Conservation (phyloP, 139 green algal species). For the Raphidocelis subcapitata region DNA sequence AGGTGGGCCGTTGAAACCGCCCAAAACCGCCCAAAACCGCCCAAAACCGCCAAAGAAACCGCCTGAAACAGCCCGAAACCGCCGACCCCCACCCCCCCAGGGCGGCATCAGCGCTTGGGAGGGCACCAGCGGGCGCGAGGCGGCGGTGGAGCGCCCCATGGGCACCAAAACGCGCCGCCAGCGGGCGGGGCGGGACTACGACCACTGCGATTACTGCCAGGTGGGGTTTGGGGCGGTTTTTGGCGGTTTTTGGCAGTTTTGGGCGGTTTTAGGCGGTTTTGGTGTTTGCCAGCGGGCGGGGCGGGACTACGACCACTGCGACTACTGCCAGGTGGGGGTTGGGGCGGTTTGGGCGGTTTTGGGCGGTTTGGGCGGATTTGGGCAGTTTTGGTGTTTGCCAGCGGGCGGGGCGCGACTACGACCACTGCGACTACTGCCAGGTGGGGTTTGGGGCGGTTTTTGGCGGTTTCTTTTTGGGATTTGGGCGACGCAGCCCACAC, state of each 20-base stretch:
- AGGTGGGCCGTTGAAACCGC: too few relatives aligned
- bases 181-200: slow-evolving; percentile 46
- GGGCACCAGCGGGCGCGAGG: neutral
- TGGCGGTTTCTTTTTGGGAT: too few relatives aligned
- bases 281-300: slow-evolving; percentile 52
- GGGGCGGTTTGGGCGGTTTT: too few relatives aligned
- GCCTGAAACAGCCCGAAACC: too few relatives aligned
- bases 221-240: neutral
- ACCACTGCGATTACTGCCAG: slow-evolving; percentile 4
- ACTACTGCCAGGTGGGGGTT: neutral
- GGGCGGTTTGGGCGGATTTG: too few relatives aligned
- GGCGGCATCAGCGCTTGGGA: slow-evolving; percentile 33
- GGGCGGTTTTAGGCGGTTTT: too few relatives aligned
- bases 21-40: too few relatives aligned
- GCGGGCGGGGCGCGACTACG: slow-evolving; percentile 46
- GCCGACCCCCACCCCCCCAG: neutral
- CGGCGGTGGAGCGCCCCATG: too few relatives aligned
- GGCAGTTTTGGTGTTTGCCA: too few relatives aligned
- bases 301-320: slow-evolving; percentile 35
- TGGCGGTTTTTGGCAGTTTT: too few relatives aligned
- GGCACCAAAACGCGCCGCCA: slow-evolving; percentile 21
- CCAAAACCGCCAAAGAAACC: too few relatives aligned
- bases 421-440: slow-evolving; percentile 1
- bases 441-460: neutral
- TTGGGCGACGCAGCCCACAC: neutral